Conservation (phyloP, 768 basidiomycete genomes). For the Tylopilus balloui region DNA sequence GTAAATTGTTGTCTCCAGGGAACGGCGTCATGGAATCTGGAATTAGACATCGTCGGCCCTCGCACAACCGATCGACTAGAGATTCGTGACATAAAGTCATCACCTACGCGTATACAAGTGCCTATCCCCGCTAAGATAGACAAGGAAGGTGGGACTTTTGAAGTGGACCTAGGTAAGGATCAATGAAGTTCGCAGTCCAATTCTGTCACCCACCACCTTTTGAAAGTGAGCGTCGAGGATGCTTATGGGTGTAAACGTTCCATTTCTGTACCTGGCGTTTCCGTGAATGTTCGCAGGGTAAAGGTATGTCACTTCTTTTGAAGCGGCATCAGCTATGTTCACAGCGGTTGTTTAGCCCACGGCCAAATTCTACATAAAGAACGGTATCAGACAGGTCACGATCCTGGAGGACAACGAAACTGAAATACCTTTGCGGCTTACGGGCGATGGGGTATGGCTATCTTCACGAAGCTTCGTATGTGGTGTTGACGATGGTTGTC, state of each 20-base stretch:
- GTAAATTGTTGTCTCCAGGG: slow-evolving; percentile 47
- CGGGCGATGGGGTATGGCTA: slow-evolving; percentile 77
- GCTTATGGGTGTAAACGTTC: slow-evolving; percentile 79
- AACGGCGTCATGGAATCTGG: slow-evolving; percentile 85
- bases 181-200: not conserved
- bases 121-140: slow-evolving; percentile 66
- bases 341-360: slow-evolving; percentile 56
- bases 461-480: not conserved
- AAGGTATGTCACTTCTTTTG: slow-evolving; percentile 46
- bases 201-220: slow-evolving; percentile 1
- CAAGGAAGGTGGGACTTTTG: slow-evolving; percentile 68
- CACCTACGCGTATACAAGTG: slow-evolving; percentile 54
- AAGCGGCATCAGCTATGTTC: not conserved
- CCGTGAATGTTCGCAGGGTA: slow-evolving; percentile 78
- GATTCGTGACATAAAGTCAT: slow-evolving; percentile 50
- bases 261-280: slow-evolving; percentile 70
- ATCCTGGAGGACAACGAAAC: slow-evolving; percentile 73
- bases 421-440: slow-evolving; percentile 75
- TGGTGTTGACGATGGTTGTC: slow-evolving; percentile 2
- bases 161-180: slow-evolving; percentile 67
- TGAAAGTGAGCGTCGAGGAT: slow-evolving; percentile 79
- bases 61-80: slow-evolving; percentile 56
- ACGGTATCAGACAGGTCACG: slow-evolving; percentile 50
- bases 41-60: slow-evolving; percentile 75
- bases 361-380: slow-evolving; percentile 75